phyloP scores from a whole-genome alignment of 495 filamentous ascomycete genomes.

The Daldinia grandis region DNA sequence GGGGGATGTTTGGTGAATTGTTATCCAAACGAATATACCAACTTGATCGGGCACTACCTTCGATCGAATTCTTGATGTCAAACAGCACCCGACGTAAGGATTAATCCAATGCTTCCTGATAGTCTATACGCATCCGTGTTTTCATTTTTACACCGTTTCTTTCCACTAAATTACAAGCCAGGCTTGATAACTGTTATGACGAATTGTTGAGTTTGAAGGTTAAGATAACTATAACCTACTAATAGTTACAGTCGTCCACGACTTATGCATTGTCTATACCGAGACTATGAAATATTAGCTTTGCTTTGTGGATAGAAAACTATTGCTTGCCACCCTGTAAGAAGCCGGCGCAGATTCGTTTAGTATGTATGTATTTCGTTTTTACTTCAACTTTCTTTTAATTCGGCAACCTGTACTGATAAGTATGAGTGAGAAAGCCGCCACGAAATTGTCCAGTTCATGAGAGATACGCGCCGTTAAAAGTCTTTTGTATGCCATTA shows the following conservation, averaged over 20 bases:
- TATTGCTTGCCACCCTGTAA: background rate
- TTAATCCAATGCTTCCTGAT: background rate
- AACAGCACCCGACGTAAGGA: background rate
- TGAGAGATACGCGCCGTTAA: background rate
- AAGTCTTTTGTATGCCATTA: too few relatives aligned
- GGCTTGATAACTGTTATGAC: background rate
- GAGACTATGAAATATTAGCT: background rate
- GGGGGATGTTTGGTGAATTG: background rate
- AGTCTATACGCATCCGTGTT: background rate
- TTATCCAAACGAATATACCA: background rate
- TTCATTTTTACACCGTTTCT: background rate
- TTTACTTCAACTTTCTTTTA: background rate
- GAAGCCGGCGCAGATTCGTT: background rate
- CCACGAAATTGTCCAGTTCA: background rate
- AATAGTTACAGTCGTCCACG: background rate
- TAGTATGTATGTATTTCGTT: background rate
- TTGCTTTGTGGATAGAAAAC: background rate
- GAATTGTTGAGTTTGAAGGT: background rate
- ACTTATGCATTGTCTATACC: background rate
- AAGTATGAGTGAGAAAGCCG: background rate
- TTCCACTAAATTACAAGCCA: background rate
- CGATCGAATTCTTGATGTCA: background rate
- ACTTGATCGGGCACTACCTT: background rate
- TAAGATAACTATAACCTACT: background rate
- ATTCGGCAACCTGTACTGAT: background rate